Conservation (phyloP, 257 asterid species). For the Solanum paucissectum region DNA sequence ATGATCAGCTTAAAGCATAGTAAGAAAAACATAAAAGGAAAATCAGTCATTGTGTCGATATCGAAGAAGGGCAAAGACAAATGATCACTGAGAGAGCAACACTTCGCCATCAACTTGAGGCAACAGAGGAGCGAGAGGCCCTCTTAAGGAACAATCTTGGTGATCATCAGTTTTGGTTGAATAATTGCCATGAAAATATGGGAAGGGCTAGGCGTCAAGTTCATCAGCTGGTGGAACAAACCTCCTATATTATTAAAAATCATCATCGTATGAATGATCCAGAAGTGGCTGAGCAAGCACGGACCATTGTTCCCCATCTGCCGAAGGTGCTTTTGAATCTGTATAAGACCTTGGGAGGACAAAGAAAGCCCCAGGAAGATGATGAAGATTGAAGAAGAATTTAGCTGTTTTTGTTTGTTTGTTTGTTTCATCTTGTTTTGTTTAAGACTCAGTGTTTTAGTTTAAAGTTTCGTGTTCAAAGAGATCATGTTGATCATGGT, state of each 20-base stretch:
- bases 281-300: not conserved
- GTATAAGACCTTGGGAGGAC: not conserved
- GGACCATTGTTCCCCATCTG: not conserved
- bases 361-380: not conserved
- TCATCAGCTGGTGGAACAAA: not conserved
- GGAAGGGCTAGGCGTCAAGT: not conserved
- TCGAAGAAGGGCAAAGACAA: not conserved
- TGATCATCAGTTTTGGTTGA: not conserved
- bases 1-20: not conserved
- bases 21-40: not conserved
- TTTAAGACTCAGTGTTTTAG: not conserved
- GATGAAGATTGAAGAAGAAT: not conserved
- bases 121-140: no score
- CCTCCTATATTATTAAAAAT: not conserved
- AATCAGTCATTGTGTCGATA: not conserved
- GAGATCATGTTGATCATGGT: not conserved
- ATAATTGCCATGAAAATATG: not conserved
- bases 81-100: not conserved
- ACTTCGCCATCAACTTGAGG: not conserved
- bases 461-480: not conserved
- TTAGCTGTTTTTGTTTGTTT: no score
- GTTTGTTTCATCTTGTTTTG: not conserved
- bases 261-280: fast-evolving
- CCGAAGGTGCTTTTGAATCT: not conserved
- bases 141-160: not conserved